Base-by-base conservation (phyloP, 1,139 yeast species). In the Torulaspora pretoriensis region DNA sequence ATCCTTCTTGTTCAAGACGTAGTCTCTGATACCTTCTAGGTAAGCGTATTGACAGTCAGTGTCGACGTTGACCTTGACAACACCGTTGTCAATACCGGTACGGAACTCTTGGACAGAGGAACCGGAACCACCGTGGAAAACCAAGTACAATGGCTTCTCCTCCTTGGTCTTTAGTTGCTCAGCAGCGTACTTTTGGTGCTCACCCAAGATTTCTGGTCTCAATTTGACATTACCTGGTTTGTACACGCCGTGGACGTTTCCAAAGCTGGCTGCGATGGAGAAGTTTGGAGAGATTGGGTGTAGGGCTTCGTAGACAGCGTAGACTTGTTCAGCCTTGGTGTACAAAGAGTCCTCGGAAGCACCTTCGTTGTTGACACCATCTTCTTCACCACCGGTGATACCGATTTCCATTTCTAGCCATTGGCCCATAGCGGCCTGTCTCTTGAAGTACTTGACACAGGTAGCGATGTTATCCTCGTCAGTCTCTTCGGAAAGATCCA, bases 361-460 rank as follows among this genome's bases (percentile, higher is more conserved):
- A 71, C 81, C 78, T 73, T 90, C 94, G 80, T 92, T 94, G 83
- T 92, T 94, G 65, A 94, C 98, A 82, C 99, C 99, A 69, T 92
- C 99, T 77, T 92, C 98, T 78, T 92, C 98, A 83, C 98, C 98
- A 76, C 98, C 97, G 69, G 98, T 94, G 81, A 92, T 92, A 81
- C 98, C 99, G 69, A 92, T 92, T 80, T 92, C 99, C 98, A 92
- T 94, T 80, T 92, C 99, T 70, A 92, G 82, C 92, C 94, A 92
- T 78, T 92, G 97, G 77, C 80, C 78, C 81, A 90, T 79, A 75
- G 87, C 89, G 70, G 95, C 76, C 81, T 88, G 89, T 74, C 95
- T 88, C 71, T 77, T 77, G 75, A 94, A 92, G 81, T 94, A 94
- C 77, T 88, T 84, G 72, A 74, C 95, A 79, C 97, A 90, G 59